Evolutionary conservation across 768 basidiomycete species (phyloP), one percentile per base, ranked within the genome.

Genomic region (Mycena haematopus): DNA sequence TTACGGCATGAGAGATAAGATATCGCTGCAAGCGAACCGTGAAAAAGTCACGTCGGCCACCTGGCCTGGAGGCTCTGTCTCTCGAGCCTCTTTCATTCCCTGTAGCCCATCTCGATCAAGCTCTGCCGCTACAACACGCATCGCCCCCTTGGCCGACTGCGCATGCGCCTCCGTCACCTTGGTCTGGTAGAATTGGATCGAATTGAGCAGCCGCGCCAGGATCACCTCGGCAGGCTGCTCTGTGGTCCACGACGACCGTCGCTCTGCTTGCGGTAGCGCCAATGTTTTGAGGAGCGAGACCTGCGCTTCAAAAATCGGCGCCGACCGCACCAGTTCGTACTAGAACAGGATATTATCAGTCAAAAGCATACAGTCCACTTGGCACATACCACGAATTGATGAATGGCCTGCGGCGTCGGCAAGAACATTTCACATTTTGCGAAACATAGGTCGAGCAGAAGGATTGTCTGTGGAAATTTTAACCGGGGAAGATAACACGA

Each of bases 251-350:
- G 73, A 66, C 33, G 66, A 61, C 51, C 69, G 66, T 49, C 69
- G 57, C n/a, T 73, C 68, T 29, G 66, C 65, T 64, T 69, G 69
- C 6, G 78, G 71, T 7, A 75, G 58, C 10, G 76, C 75, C 2
- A 86, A 68, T 11, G 75, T 71, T 47, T 81, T 77, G 29, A 88
- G 71, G 25, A 87, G 71, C 0, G 65, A 67, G 31, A 69, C 61
- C 64, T 89, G 86, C 60, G 81, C 85, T 53, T 77, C 77, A 33
- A 90, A 70, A 38, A 78, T 72, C 2, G 76, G 65, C 6, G 83
- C 77, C 6, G 85, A 86, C 21, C 88, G 82, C 22, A 89, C 82
- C 21, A 90, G 76, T 65, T 91, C 88, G 63, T 91, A 90, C 87
- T 90, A 46, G 31, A 35, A 46, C 21, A 8, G 15, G 2, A 4